Evolutionary conservation across 2,329 filamentous ascomycete genomes (phyloP).

Genomic region (Aspergillus fumigatiaffinis): DNA sequence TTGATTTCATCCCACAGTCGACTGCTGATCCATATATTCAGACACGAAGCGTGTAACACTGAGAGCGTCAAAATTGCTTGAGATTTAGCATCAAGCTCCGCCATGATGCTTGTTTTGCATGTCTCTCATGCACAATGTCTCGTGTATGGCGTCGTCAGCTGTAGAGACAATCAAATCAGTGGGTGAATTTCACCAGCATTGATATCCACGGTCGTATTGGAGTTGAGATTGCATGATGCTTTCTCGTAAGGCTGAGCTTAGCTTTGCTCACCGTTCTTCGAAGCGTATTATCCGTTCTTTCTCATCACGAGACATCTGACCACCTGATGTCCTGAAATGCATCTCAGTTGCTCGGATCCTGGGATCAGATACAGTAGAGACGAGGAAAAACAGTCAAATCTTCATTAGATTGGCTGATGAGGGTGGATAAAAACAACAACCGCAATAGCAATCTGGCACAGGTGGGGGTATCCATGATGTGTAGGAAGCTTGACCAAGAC

Average conservation of each 20-base stretch:
- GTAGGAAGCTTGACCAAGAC: background rate
- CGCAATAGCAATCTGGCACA: background rate
- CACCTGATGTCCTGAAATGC: background rate
- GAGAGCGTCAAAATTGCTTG: background rate
- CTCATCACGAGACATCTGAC: background rate
- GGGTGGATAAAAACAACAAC: background rate
- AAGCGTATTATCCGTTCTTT: background rate
- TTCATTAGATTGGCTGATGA: background rate
- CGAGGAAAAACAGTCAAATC: background rate
- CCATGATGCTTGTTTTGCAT: background rate
- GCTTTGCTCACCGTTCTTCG: background rate
- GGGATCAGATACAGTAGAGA: background rate
- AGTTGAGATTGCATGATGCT: background rate
- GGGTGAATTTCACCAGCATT: background rate
- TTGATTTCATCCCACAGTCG: background rate
- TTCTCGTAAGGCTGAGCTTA: background rate
- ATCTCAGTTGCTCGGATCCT: background rate
- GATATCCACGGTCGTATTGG: background rate
- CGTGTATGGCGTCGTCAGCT: background rate
- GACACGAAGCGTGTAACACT: background rate
- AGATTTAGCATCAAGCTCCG: background rate
- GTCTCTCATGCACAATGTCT: background rate
- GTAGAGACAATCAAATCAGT: background rate
- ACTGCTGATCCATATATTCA: background rate
- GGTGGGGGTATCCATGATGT: background rate